Conservation (phyloP, 768 basidiomycete species). For the Tylopilus felleus region DNA sequence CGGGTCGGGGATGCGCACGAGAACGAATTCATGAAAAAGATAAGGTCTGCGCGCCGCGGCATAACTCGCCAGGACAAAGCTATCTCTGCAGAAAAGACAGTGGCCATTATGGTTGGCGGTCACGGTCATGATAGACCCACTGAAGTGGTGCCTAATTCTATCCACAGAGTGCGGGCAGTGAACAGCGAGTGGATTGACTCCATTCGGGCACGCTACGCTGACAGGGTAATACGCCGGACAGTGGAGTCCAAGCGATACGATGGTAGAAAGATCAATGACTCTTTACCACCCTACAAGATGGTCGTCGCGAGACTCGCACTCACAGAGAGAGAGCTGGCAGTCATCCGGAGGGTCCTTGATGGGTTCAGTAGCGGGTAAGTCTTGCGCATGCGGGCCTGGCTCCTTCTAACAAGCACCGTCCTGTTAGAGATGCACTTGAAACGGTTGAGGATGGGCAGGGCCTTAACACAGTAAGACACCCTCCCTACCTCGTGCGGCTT, state of each 20-base stretch:
- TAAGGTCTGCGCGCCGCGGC: constrained; percentile 1
- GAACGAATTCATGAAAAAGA: neutral
- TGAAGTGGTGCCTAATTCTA: neutral
- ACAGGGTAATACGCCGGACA: neutral
- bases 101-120: neutral
- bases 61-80: constrained; percentile 1
- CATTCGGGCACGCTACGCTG: neutral
- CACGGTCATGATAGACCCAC: neutral
- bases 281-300: neutral
- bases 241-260: constrained; percentile 5
- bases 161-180: too few relatives aligned
- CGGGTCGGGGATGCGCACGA: neutral
- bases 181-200: neutral
- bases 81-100: neutral
- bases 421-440: neutral
- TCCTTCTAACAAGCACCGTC: neutral
- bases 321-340: neutral
- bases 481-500: neutral
- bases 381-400: too few relatives aligned
- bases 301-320: neutral
- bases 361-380: constrained; percentile 3
- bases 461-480: neutral
- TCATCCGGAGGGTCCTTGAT: neutral
- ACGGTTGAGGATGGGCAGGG: constrained; percentile 1
- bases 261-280: constrained; percentile 1